Base-by-base conservation (phyloP, 306 rosid species). In the Vigna nakashimae region DNA sequence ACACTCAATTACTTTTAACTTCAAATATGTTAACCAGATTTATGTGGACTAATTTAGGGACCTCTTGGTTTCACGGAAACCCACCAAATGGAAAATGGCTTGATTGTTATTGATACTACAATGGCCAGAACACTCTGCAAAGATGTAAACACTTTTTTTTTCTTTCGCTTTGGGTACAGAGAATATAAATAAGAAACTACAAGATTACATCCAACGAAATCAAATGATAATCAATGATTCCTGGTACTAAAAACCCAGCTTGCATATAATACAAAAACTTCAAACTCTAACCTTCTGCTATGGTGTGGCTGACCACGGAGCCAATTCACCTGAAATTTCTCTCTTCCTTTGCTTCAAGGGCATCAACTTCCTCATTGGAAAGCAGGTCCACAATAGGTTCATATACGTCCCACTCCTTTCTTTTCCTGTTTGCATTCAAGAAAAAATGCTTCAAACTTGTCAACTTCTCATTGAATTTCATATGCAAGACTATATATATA, bases 361-460 rank as follows among this genome's bases (percentile, higher is more conserved):
- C 96, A 86, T 92, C 98, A 6, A 91, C 98, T 82, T 95, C 98
- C 85, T 91, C 98, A 15, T 86, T 95, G 6, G 97, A 95, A 30
- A 95, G 89, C 81, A 91, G 90, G 87, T 92, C 99, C 52, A 95
- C 98, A 74, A 89, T 92, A 64, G 98, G 97, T 80, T 92, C 96
- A 53, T 92, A 92, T 22, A 89, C 87, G 40, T 95, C 96, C 99
- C 98, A 92, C 58, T 95, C 99, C 88, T 95, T 95, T 78, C 98
- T 91, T 90, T 92, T 95, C 93, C 97, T 90, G 93, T 84, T 51
- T 32, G 82, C 82, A 89, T 79, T 74, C 80, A 76, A 69, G 52
- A 65, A 78, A 52, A 87, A 73, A 28, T 62, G 14, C 68, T 57
- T 26, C 56, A 69, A 82, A 51, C 67, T 24, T 22, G 26, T 83